Conservation (phyloP, 2,329 filamentous ascomycete genomes). For the Trichoderma sp. region DNA sequence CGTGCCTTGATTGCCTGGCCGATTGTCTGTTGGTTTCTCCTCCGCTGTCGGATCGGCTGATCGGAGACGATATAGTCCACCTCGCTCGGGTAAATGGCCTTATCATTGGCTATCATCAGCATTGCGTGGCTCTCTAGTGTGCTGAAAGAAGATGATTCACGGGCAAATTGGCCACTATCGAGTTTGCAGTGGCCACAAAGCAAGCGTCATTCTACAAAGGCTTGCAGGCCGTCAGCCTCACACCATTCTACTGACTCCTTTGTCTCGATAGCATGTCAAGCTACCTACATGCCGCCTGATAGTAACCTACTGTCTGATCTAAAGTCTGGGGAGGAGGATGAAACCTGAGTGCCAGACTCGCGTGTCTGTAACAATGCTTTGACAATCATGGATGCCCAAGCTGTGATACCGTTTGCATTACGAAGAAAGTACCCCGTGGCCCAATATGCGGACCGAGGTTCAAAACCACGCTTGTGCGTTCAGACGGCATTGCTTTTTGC, state of each 20-base stretch:
- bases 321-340: constrained; percentile 13
- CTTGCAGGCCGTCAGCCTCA: neutral
- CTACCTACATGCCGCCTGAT: neutral
- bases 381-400: constrained; percentile 24
- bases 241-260: neutral
- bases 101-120: constrained; percentile 37
- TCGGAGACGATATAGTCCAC: constrained; percentile 29
- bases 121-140: constrained; percentile 16
- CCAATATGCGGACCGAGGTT: neutral
- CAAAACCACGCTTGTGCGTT: neutral
- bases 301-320: neutral
- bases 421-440: neutral
- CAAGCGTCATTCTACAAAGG: neutral
- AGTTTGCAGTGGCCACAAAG: neutral
- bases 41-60: constrained; percentile 29
- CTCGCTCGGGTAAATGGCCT: constrained; percentile 38
- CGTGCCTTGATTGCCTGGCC: constrained; percentile 31
- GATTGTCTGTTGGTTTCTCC: neutral
- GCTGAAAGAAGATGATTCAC: constrained; percentile 1
- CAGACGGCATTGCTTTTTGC: neutral
- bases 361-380: constrained; percentile 22
- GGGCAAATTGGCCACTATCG: neutral
- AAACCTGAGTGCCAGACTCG: constrained; percentile 6
- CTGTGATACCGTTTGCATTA: constrained; percentile 22
- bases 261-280: neutral